Base-by-base conservation (phyloP, 495 filamentous ascomycete genomes). In the Talaromyces trachyspermus region DNA sequence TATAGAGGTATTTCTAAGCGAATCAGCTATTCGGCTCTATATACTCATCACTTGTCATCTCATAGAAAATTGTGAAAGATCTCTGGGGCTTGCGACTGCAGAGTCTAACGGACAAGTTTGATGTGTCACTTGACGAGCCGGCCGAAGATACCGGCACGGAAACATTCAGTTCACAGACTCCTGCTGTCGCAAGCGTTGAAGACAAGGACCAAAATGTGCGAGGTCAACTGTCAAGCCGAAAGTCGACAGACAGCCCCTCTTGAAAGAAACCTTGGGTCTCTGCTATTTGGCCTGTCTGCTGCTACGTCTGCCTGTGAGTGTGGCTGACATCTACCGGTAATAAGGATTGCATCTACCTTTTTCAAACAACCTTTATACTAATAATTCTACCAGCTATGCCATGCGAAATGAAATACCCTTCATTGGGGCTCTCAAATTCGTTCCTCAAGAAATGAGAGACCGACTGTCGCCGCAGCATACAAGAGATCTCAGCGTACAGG, bases 21-120 rank as follows among this genome's bases (percentile, higher is more conserved):
- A n/a, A n/a, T n/a, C n/a, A n/a, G n/a, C n/a, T n/a, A n/a, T n/a
- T n/a, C n/a, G n/a, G n/a, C n/a, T n/a, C n/a, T n/a, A n/a, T n/a
- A n/a, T n/a, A n/a, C n/a, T n/a, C 15, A 12, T 47, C 15, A 44
- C 33, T 43, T 19, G 23, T 33, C 25, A 8, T 32, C 5, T 29
- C 20, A 65, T 23, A 74, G 80, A 55, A 54, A 25, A 63, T 85
- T 6, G 70, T 85, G 27, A 75, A 70, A 27, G 81, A 86, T 63
- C 71, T 88, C n/a, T 88, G 84, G 84, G 69, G 75, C 27, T 65
- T 87, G 4, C 77, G 80, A 27, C 63, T 88, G 25, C 72, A 76
- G 27, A 69, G 61, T 27, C 69, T 78, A 30, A 55, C 71, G 14
- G 49, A 51, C 15, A 68, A 63, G 43, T 66, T 70, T 29, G 63